Evolutionary conservation across 176 grass and related monocot genomes (phyloP).

Genomic region (Avena atlantica): DNA sequence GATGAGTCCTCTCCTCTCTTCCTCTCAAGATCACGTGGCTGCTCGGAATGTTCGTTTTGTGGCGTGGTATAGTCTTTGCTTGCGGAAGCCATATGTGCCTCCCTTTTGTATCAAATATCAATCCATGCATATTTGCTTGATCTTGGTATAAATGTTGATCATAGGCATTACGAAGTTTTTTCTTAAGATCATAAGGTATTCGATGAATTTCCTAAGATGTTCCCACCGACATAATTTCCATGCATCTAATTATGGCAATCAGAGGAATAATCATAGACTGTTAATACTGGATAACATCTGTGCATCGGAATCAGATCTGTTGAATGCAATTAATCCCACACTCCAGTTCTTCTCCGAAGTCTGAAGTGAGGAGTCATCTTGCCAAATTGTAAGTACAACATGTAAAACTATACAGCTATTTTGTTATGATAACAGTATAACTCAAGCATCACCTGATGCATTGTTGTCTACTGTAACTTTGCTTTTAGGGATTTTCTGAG

Average conservation of each 20-base stretch:
- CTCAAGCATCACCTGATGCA: too few relatives aligned
- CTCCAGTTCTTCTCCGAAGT: background rate
- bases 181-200: background rate
- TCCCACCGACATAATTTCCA: background rate
- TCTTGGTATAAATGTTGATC: too few relatives aligned
- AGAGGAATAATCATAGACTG: background rate
- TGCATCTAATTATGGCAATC: background rate
- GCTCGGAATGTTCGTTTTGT: too few relatives aligned
- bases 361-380: background rate
- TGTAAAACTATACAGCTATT: background rate
- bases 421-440: background rate
- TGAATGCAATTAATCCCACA: background rate
- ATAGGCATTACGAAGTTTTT: background rate
- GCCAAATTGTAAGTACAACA: background rate
- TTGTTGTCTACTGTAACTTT: too few relatives aligned
- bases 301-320: background rate
- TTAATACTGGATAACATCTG: background rate
- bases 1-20: too few relatives aligned
- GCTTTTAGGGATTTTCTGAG: too few relatives aligned
- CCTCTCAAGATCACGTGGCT: too few relatives aligned
- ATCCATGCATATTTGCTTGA: too few relatives aligned
- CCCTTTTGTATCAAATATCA: too few relatives aligned
- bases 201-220: background rate
- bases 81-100: too few relatives aligned
- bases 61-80: too few relatives aligned